Conservation (phyloP, 257 asterid species). For the Primulina tabacum region DNA sequence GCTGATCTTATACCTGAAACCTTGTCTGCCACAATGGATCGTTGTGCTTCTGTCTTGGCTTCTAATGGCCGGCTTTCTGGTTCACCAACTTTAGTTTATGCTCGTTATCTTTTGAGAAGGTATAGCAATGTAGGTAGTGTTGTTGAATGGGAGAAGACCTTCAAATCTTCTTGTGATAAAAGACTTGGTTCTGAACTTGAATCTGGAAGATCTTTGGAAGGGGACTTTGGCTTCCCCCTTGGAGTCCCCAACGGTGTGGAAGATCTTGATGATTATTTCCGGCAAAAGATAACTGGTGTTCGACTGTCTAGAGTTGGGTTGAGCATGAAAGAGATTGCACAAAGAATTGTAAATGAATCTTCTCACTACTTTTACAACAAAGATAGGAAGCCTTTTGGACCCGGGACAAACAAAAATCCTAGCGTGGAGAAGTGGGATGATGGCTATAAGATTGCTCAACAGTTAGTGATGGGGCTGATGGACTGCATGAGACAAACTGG, state of each 20-base stretch:
- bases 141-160: slow-evolving; percentile 79
- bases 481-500: slow-evolving; percentile 99
- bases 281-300: slow-evolving; percentile 79
- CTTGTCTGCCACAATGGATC: slow-evolving; percentile 73
- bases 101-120: slow-evolving; percentile 69
- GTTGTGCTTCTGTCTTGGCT: slow-evolving; percentile 62
- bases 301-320: slow-evolving; percentile 79
- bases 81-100: slow-evolving; percentile 68
- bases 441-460: slow-evolving; percentile 68
- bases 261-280: slow-evolving; percentile 88
- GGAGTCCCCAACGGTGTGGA: slow-evolving; percentile 96
- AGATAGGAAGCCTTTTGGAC: slow-evolving; percentile 67
- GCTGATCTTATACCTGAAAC: slow-evolving; percentile 87
- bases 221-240: slow-evolving; percentile 70
- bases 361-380: slow-evolving; percentile 59
- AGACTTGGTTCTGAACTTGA: slow-evolving; percentile 80
- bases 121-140: slow-evolving; percentile 66
- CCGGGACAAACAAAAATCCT: slow-evolving; percentile 52
- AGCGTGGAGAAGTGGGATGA: slow-evolving; percentile 71
- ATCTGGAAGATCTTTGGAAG: slow-evolving; percentile 70
- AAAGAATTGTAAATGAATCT: slow-evolving; percentile 76
- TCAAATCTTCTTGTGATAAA: slow-evolving; percentile 76
- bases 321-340: slow-evolving; percentile 88
- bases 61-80: slow-evolving; percentile 74
- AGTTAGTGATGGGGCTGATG: slow-evolving; percentile 76